Conservation (phyloP, 1,284 basidiomycete species). For the Malassezia yamatoensis region DNA sequence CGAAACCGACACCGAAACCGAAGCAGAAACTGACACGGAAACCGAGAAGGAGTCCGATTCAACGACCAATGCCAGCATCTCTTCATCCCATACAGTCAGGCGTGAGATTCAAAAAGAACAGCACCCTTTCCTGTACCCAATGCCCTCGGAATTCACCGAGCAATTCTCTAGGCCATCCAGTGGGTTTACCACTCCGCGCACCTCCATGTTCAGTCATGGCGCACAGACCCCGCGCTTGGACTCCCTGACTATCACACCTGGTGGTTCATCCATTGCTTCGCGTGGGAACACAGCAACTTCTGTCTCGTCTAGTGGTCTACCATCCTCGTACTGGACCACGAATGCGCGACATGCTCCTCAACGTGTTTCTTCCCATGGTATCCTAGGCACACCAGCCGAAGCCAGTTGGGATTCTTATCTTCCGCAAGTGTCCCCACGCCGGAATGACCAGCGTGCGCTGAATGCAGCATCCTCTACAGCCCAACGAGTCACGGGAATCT, state of each 20-base stretch:
- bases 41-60: not conserved
- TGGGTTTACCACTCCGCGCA: conserved; percentile 8
- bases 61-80: not conserved
- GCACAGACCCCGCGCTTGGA: not conserved
- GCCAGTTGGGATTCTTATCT: too few relatives aligned
- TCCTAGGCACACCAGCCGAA: too few relatives aligned
- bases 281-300: too few relatives aligned
- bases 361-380: too few relatives aligned
- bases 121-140: conserved; percentile 12
- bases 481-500: too few relatives aligned
- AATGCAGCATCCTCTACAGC: too few relatives aligned
- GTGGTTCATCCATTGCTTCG: not conserved
- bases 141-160: conserved; percentile 1
- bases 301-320: too few relatives aligned
- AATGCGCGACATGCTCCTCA: too few relatives aligned
- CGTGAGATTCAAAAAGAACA: not conserved
- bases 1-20: not conserved
- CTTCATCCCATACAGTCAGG: too few relatives aligned
- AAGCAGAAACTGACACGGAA: not conserved
- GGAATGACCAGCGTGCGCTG: too few relatives aligned
- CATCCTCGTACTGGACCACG: too few relatives aligned
- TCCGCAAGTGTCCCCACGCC: too few relatives aligned
- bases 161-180: not conserved
- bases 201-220: not conserved
- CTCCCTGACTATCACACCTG: not conserved